Base-by-base conservation (phyloP, 352 stramenopile species). In the Pythium phragmiticola region DNA sequence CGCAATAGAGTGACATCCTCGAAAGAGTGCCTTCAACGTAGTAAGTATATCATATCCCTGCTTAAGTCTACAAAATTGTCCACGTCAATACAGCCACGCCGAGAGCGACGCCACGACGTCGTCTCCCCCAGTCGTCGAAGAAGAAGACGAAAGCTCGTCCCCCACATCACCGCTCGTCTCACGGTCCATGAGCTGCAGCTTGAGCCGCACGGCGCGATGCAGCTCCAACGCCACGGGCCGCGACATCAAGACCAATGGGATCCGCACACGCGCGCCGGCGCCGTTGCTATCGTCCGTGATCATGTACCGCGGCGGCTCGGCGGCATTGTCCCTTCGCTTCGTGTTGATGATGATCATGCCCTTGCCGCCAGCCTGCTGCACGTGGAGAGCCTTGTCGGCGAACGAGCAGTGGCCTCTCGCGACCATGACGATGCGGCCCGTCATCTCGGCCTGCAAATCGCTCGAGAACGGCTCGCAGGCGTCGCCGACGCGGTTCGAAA, bases 311-410 rank as follows among this genome's bases (percentile, higher is more conserved):
- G 80, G 85, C 26, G 82, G 76, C 16, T 72, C 68, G 26, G 80
- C 66, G 42, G 17, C 41, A 16, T 60, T 36, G 48, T 8, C 16
- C 34, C 17, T 68, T 28, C n/a, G 65, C 62, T 87, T 90, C 17
- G 73, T 82, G 62, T 95, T 92, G 51, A 93, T 75, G 16, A 92
- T 75, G 12, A 95, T 74, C 17, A 90, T 71, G 23, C 76, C 88
- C 7, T 65, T 58, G 1, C 74, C 88, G 3, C 87, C 85, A 16
- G 77, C 77, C 9, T 65, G 34, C 68, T 95, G 77, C 7, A 94
- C 53, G 8, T 77, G 65, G 42, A 90, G 53, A 1, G 85, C 85
- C 65, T 95, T 96, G 51, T 85, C 66, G 1, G 82, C 77, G 57
- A 96, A 96, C 21, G 87, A 77, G 53, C 88, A 96, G 17, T 73